A percentile compares a stretch with the other conserved stretches of the same genome.
Evolutionary conservation across 306 rosid species (phyloP).

Genomic region (Calophaca sinica): DNA sequence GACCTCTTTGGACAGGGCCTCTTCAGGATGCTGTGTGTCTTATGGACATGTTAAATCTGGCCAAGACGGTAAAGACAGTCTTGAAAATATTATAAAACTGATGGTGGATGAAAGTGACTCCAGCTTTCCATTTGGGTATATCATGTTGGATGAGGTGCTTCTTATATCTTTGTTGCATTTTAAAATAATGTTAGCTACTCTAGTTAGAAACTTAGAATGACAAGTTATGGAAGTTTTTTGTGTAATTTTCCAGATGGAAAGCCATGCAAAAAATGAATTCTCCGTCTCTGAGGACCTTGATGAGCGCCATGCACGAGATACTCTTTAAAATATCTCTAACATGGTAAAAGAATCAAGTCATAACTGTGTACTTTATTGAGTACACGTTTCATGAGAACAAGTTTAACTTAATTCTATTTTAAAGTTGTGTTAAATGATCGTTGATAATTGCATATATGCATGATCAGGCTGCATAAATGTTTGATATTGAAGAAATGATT

Average conservation of each 20-base stretch:
- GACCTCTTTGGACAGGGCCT: slow-evolving; percentile 98
- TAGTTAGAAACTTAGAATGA: background rate
- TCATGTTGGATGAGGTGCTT: slow-evolving; percentile 88
- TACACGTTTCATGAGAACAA: slow-evolving; percentile 1
- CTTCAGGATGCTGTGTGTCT: slow-evolving; percentile 73
- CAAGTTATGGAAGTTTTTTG: background rate
- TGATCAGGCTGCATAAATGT: slow-evolving; percentile 12
- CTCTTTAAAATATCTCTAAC: background rate
- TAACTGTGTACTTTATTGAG: slow-evolving; percentile 20
- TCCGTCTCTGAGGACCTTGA: slow-evolving; percentile 71
- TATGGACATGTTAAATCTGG: slow-evolving; percentile 72
- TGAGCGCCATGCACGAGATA: slow-evolving; percentile 76
- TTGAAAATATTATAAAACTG: slow-evolving; percentile 72
- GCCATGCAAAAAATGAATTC: slow-evolving; percentile 91
- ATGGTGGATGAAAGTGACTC: slow-evolving; percentile 96
- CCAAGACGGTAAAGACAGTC: slow-evolving; percentile 67
- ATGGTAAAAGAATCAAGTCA: slow-evolving; percentile 6
- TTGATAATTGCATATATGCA: slow-evolving; percentile 29
- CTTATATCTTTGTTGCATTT: slow-evolving; percentile 37
- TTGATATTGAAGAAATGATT: slow-evolving; percentile 12
- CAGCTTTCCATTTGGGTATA: slow-evolving; percentile 79
- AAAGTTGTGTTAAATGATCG: slow-evolving; percentile 4
- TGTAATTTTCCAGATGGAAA: slow-evolving; percentile 69
- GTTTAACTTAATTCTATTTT: slow-evolving; percentile 18
- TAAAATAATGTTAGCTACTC: slow-evolving; percentile 6